Evolutionary conservation across 1,284 basidiomycete species (phyloP), one percentile per base, ranked within the genome.

Genomic region (Grifola frondosa): DNA sequence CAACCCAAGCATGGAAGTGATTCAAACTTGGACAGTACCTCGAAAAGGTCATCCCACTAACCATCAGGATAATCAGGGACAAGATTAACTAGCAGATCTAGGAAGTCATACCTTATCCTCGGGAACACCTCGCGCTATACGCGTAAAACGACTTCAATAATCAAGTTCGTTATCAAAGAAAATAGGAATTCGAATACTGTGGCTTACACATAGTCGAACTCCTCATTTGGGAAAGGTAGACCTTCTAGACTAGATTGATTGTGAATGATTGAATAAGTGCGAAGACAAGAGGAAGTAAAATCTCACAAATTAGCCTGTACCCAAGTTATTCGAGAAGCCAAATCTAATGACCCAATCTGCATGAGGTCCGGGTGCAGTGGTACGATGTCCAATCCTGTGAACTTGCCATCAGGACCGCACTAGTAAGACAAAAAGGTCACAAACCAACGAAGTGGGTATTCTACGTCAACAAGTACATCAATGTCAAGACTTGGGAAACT

Each of bases 121-220:
- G 12, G 84, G 84, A 29, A 88, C 79, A 26, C 82, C 84, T 19
- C 81, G 70, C 1, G 80, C 78, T 34, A 88, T 78, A 11, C 84
- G 74, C 52, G 81, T 82, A 48, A 83, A 67, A 57, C 81, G 81
- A 24, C 82, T 85, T 53, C 23, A 33, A 37, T 33, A 23, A 31
- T 13, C 23, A 26, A 19, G 24, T 25, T 23, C 22, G n/a, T 11
- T 19, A 40, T 9, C 30, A 23, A 12, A 13, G 26, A 26, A 33
- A 21, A 40, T 8, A 31, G 24, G 10, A 26, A 29, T 22, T n/a
- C n/a, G 22, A 30, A 29, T 13, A 30, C 37, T 20, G 16, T 16
- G 15, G 65, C 80, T 58, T 64, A 84, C 80, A 86, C 80, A 56
- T 77, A 85, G 56, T 87, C 84, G 56, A 88, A 88, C 56, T 84